Percentiles rank a stretch among this genome's conserved stretches.
Evolutionary conservation across 306 rosid genomes (phyloP).

Genomic region (Vigna unguiculata): DNA sequence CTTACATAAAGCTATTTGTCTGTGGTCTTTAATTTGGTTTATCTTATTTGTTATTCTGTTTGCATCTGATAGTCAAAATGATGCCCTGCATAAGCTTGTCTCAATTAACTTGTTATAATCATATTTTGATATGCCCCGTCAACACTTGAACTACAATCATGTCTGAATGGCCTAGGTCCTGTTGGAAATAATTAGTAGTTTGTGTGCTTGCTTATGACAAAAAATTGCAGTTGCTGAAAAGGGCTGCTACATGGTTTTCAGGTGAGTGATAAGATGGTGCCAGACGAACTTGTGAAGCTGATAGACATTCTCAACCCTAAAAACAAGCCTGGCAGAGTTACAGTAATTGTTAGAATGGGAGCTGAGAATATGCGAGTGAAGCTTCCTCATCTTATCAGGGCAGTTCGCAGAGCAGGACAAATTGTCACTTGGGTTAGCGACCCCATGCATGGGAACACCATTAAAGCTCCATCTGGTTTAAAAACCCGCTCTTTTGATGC

Average conservation of each 20-base stretch:
- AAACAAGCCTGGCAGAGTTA: slow-evolving; percentile 65
- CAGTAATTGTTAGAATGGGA: slow-evolving; percentile 65
- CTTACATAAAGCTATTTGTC: slow-evolving; percentile 6
- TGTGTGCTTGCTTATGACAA: background rate
- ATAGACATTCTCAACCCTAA: slow-evolving; percentile 59
- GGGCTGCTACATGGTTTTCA: slow-evolving; percentile 48
- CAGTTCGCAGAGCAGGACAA: slow-evolving; percentile 62
- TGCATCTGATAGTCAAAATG: slow-evolving; percentile 15
- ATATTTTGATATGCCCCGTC: background rate
- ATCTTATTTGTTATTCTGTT: background rate
- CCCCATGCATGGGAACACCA: slow-evolving; percentile 70
- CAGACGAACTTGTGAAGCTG: slow-evolving; percentile 57
- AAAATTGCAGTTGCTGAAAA: slow-evolving; percentile 23
- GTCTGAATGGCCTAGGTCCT: slow-evolving; percentile 20
- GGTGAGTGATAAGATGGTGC: slow-evolving; percentile 68
- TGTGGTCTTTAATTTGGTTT: slow-evolving; percentile 12
- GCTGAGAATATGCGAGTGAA: slow-evolving; percentile 69
- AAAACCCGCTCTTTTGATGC: slow-evolving; percentile 65
- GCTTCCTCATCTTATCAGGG: slow-evolving; percentile 64
- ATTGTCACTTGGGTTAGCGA: slow-evolving; percentile 69
- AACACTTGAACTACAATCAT: background rate
- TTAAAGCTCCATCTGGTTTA: slow-evolving; percentile 66
- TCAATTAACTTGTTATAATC: background rate
- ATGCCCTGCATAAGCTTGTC: slow-evolving; percentile 22
- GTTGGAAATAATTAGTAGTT: slow-evolving; percentile 16